phyloP scores from a whole-genome alignment of 345 rosid species.

The Orychophragmus violaceus region DNA sequence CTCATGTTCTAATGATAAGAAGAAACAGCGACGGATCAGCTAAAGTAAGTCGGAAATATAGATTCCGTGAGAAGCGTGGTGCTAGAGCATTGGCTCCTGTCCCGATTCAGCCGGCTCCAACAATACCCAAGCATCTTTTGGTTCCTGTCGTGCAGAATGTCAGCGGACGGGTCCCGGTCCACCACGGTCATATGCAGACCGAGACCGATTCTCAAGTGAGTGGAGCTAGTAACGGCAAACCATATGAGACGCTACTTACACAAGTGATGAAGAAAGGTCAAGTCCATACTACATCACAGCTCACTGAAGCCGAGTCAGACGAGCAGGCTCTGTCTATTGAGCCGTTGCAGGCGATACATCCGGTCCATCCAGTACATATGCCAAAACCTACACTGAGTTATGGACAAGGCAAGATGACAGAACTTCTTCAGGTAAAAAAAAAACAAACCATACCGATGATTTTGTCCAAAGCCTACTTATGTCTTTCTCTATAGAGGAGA shows the following conservation, averaged over 20 bases:
- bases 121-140: conserved; percentile 34
- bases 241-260: conserved; percentile 56
- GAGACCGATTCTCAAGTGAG: conserved; percentile 28
- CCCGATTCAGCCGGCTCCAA: conserved; percentile 34
- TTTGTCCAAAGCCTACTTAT: neutral
- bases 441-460: neutral
- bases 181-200: conserved; percentile 4
- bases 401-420: conserved; percentile 73
- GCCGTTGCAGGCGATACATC: conserved; percentile 56
- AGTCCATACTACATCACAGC: too few relatives aligned
- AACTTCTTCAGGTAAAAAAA: conserved; percentile 75
- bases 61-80: conserved; percentile 20
- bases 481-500: neutral
- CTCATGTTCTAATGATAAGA: conserved; percentile 60
- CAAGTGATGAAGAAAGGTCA: conserved; percentile 50
- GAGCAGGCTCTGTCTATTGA: conserved; percentile 61
- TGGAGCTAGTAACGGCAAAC: conserved; percentile 31
- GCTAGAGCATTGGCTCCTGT: conserved; percentile 26
- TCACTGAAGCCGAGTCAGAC: conserved; percentile 33
- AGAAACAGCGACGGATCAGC: conserved; percentile 50
- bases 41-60: conserved; percentile 31
- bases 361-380: conserved; percentile 38
- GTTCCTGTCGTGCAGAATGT: conserved; percentile 55
- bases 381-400: conserved; percentile 48
- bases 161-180: conserved; percentile 17